Evolutionary conservation across 352 stramenopile species (phyloP).

Genomic region (Phytophthora vignae): DNA sequence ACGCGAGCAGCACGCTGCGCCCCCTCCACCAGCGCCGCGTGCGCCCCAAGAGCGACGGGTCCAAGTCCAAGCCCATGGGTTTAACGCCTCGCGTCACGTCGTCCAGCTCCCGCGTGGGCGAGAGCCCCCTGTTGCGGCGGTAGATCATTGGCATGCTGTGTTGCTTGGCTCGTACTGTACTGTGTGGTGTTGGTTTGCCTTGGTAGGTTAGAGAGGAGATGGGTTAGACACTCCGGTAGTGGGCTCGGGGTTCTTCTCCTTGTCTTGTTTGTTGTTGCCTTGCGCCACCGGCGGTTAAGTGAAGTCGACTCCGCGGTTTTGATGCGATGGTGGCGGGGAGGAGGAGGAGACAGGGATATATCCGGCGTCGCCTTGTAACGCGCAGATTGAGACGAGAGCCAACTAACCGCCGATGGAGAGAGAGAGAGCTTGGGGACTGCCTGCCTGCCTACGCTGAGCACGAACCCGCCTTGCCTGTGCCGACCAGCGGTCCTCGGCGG

Average conservation of each 20-base stretch:
- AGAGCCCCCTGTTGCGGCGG: slow-evolving; percentile 56
- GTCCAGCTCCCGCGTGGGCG: slow-evolving; percentile 34
- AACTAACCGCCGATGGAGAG: background rate
- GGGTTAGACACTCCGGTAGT: background rate
- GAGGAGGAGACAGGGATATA: slow-evolving; percentile 1
- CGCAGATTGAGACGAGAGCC: background rate
- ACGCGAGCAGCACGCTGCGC: slow-evolving; percentile 34
- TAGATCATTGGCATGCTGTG: slow-evolving; percentile 66
- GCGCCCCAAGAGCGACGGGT: slow-evolving; percentile 34
- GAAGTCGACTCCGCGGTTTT: slow-evolving; percentile 23
- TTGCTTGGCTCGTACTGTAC: background rate
- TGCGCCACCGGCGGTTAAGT: slow-evolving; percentile 1
- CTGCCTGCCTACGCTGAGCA: too few species aligned
- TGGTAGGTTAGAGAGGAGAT: background rate
- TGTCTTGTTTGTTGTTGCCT: background rate
- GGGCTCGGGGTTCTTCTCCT: background rate
- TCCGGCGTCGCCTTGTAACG: slow-evolving; percentile 1
- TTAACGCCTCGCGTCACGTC: slow-evolving; percentile 33
- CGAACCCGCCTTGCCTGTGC: slow-evolving; percentile 2
- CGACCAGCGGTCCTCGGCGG: slow-evolving; percentile 25
- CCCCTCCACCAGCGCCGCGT: slow-evolving; percentile 42
- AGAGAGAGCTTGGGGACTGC: too few species aligned
- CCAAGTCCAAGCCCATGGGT: slow-evolving; percentile 21
- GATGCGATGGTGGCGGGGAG: background rate
- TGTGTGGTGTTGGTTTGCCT: background rate